A percentile compares a stretch with the other conserved stretches of the same genome.
phyloP scores from a whole-genome alignment of 768 basidiomycete genomes.

The Hypsizygus marmoreus region DNA sequence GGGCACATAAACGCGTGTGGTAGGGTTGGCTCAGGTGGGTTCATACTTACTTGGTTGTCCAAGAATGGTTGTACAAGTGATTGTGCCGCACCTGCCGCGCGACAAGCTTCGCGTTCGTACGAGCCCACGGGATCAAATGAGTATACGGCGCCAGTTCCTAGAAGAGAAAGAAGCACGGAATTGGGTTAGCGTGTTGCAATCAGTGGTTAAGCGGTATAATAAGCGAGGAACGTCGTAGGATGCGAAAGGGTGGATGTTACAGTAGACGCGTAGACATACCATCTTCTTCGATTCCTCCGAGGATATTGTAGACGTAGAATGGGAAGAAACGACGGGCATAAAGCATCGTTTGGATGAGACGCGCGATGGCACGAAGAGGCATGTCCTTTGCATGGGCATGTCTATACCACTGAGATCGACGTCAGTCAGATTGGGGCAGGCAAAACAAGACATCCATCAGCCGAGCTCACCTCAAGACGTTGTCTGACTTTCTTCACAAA shows the following conservation, averaged over 20 bases:
- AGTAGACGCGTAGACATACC: slow-evolving; percentile 52
- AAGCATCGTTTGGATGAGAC: slow-evolving; percentile 97
- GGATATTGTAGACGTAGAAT: slow-evolving; percentile 96
- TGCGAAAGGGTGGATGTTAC: slow-evolving; percentile 16
- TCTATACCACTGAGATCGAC: slow-evolving; percentile 80
- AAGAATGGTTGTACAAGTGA: slow-evolving; percentile 95
- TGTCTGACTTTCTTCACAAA: slow-evolving; percentile 97
- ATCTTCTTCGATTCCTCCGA: slow-evolving; percentile 95
- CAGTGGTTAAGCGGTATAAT: slow-evolving; percentile 4
- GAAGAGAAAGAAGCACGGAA: slow-evolving; percentile 11
- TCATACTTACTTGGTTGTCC: slow-evolving; percentile 87
- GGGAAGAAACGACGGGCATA: slow-evolving; percentile 98
- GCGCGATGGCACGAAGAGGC: slow-evolving; percentile 95
- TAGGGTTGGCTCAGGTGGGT: slow-evolving; percentile 16
- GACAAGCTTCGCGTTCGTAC: slow-evolving; percentile 96
- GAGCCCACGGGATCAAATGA: slow-evolving; percentile 99
- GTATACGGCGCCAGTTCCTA: slow-evolving; percentile 96
- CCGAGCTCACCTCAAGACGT: slow-evolving; percentile 90
- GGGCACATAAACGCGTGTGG: slow-evolving; percentile 15
- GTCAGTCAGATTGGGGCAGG: slow-evolving; percentile 2
- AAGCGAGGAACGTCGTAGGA: slow-evolving; percentile 20
- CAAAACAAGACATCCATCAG: slow-evolving; percentile 26
- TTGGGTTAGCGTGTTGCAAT: slow-evolving; percentile 11
- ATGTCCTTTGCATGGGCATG: slow-evolving; percentile 97
- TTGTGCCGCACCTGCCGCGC: slow-evolving; percentile 96